These are phyloP conservation scores for Spiromastix sp. DNA, from an alignment of 2,329 filamentous ascomycete species.

Conservation along the genomic window DNA sequence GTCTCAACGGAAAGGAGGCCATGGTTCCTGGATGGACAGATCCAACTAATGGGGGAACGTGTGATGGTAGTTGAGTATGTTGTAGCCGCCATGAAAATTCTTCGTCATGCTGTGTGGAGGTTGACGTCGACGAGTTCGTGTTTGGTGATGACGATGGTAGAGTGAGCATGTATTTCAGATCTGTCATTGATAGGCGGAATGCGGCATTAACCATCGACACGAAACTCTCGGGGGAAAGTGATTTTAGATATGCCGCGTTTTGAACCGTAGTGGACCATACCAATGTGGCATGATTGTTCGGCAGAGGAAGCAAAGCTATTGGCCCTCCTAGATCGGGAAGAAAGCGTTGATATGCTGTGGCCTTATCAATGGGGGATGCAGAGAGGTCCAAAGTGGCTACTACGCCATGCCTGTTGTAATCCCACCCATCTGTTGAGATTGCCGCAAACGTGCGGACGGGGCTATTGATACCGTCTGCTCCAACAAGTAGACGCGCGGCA, in stretches of 20 bases:
- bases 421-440: conserved; percentile 81
- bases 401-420: conserved; percentile 81
- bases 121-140: conserved; percentile 9
- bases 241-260: conserved; percentile 69
- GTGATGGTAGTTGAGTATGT: conserved; percentile 50
- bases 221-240: conserved; percentile 62
- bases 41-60: conserved; percentile 55
- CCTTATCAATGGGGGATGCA: conserved; percentile 35
- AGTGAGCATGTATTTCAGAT: conserved; percentile 74
- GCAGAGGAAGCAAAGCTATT: conserved; percentile 81
- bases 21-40: conserved; percentile 68
- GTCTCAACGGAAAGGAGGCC: conserved; percentile 80
- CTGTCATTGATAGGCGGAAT: conserved; percentile 69
- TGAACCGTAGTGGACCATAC: conserved; percentile 90
- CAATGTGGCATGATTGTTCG: conserved; percentile 69
- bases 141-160: conserved; percentile 31
- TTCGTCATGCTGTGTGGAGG: conserved; percentile 46
- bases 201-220: conserved; percentile 84
- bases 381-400: conserved; percentile 78
- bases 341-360: conserved; percentile 90
- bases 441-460: conserved; percentile 83
- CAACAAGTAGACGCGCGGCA: conserved; percentile 74
- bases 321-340: conserved; percentile 69
- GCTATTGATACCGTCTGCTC: conserved; percentile 90
- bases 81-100: conserved; percentile 76